Base-by-base conservation (phyloP, 352 stramenopile species). In the Phytophthora palmivora region DNA sequence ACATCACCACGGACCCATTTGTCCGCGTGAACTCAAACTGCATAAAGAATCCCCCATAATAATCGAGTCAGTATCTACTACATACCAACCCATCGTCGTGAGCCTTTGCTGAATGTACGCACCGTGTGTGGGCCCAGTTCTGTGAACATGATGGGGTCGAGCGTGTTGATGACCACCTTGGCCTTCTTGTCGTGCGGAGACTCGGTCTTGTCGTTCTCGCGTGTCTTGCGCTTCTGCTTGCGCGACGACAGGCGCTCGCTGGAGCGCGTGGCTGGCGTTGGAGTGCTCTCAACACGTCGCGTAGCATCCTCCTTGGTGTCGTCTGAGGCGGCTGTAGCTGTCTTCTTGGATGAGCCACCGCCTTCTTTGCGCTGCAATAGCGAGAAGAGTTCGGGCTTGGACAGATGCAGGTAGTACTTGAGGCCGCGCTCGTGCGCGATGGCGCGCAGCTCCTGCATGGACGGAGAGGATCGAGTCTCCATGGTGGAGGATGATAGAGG, bases 101-200 rank as follows among this genome's bases (percentile, higher is more conserved):
- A 22, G 9, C 24, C 22, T 30, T 16, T 19, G 47, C 14, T 19
- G 30, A 16, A 18, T 44, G 10, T 16, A 71, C 72, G 32, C 54
- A 94, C 86, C 78, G 84, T 95, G 53, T 96, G 71, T 19, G 74
- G 74, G 5, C 82, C 84, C 24, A 97, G 60, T 44, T 84, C 79
- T 14, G 79, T 82, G 46, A 96, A 68, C 88, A 96, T 95, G 55
- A 97, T 97, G 30, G 90, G 90, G 62, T 97, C 90, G 2, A 91
- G 68, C 19, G 83, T 85, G 63, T 95, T 96, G 30, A 88, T 82
- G 43, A 78, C 59, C 32, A 65, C 50, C 66, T 93, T 92, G 47
- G 60, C 43, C 56, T 79, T 88, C 39, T 56, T 72, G 26, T 69
- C 48, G 7, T 51, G 38, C 3, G 56, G 44, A 0, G 21, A 50